Percentiles rank a stretch among this genome's conserved stretches.
These are phyloP conservation scores for Colletotrichum orbiculare DNA, from an alignment of 2,329 filamentous ascomycete species.

Conservation along the genomic window DNA sequence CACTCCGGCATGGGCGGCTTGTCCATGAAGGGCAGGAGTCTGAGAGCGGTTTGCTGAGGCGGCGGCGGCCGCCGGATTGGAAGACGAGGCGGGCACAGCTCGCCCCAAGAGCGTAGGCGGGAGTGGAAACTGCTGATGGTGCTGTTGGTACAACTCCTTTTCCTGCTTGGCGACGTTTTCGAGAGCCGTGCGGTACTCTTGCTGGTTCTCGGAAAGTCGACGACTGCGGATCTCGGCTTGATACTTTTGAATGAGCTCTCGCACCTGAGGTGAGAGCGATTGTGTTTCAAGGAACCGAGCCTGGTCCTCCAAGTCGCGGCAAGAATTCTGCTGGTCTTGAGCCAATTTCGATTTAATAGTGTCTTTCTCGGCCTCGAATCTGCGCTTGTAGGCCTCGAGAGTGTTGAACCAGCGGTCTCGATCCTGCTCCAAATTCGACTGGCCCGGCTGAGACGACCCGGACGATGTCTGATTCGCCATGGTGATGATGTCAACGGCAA, in stretches of 20 bases:
- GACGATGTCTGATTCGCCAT: slow-evolving; percentile 19
- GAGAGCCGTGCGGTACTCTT: not conserved
- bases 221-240: slow-evolving; percentile 25
- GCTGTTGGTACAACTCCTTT: slow-evolving; percentile 15
- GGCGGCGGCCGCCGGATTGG: not conserved
- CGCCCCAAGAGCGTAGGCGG: not conserved
- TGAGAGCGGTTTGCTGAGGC: not conserved
- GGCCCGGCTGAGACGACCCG: slow-evolving; percentile 1
- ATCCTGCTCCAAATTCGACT: slow-evolving; percentile 24
- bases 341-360: slow-evolving; percentile 5
- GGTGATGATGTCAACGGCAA: not conserved
- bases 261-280: not conserved
- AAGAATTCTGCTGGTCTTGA: slow-evolving; percentile 16
- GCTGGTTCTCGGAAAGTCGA: slow-evolving; percentile 21
- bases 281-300: slow-evolving; percentile 4
- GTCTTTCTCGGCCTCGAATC: slow-evolving; percentile 26
- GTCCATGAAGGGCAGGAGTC: not conserved
- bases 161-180: slow-evolving; percentile 7
- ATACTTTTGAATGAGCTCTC: slow-evolving; percentile 22
- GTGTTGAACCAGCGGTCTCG: slow-evolving; percentile 23
- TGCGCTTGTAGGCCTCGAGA: slow-evolving; percentile 12
- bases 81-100: not conserved
- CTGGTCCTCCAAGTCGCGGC: slow-evolving; percentile 25
- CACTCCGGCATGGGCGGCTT: slow-evolving; percentile 1
- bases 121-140: slow-evolving; percentile 23